Evolutionary conservation across 1,139 yeast genomes (phyloP).

Genomic region (Casaregolazyma suthepensis): DNA sequence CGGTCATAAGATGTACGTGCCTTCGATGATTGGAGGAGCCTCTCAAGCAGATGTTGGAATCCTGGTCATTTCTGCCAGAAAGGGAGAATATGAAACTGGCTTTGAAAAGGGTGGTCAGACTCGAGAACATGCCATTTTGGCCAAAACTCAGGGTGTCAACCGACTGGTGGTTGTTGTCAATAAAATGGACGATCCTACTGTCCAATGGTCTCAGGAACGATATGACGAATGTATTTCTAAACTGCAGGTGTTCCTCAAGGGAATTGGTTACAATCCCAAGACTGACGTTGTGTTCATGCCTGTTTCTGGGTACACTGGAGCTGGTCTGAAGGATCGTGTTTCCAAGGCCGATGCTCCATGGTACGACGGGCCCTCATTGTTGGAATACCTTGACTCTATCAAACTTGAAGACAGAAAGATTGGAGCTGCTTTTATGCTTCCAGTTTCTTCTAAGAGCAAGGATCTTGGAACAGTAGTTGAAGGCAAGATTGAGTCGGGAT

Average conservation of each 20-base stretch:
- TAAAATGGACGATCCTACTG: slow-evolving; percentile 99
- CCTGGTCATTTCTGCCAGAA: slow-evolving; percentile 94
- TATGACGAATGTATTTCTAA: slow-evolving; percentile 91
- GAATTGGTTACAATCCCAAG: slow-evolving; percentile 78
- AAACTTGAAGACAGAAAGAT: slow-evolving; percentile 77
- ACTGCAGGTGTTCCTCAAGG: slow-evolving; percentile 70
- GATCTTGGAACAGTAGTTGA: slow-evolving; percentile 96
- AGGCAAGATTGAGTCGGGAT: slow-evolving; percentile 97
- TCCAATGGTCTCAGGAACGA: slow-evolving; percentile 91
- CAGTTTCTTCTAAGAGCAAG: slow-evolving; percentile 89
- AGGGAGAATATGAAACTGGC: slow-evolving; percentile 99
- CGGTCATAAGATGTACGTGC: slow-evolving; percentile 97
- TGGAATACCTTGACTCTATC: slow-evolving; percentile 83
- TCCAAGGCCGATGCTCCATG: slow-evolving; percentile 70
- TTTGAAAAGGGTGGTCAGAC: slow-evolving; percentile 99
- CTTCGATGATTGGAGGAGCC: slow-evolving; percentile 99
- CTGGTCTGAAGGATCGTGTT: slow-evolving; percentile 87
- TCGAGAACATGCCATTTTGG: slow-evolving; percentile 95
- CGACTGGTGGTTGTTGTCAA: slow-evolving; percentile 88
- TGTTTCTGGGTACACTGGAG: slow-evolving; percentile 96
- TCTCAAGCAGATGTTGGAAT: slow-evolving; percentile 99
- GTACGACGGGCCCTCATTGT: slow-evolving; percentile 88
- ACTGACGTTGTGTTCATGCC: slow-evolving; percentile 91
- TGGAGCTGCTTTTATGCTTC: slow-evolving; percentile 96
- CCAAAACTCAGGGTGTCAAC: slow-evolving; percentile 97